Percentiles rank a stretch among this genome's conserved stretches.
These are phyloP conservation scores for Botryotinia narcissicola DNA, from an alignment of 2,329 filamentous ascomycete genomes.

Conservation along the genomic window DNA sequence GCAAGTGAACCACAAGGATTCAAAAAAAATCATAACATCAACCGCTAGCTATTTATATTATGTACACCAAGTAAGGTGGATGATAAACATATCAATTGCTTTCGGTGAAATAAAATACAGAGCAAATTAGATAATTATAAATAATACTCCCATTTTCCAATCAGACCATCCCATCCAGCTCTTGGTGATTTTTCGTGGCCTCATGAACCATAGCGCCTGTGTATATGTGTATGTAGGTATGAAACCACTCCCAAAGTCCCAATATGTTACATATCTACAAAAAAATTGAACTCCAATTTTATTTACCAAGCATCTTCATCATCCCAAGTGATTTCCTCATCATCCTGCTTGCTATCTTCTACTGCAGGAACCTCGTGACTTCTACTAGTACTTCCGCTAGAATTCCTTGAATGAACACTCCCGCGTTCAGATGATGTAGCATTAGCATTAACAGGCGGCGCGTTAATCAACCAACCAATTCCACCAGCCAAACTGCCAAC, in stretches of 20 bases:
- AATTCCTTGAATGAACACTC: not conserved
- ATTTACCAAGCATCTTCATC: conserved; percentile 10
- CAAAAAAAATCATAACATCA: no score
- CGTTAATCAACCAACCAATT: conserved; percentile 66
- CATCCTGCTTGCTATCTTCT: not conserved
- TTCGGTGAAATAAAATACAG: not conserved
- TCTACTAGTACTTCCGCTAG: not conserved
- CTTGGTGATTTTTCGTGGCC: not conserved
- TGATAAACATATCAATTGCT: not conserved
- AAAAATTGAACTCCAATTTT: not conserved
- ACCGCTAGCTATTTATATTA: not conserved
- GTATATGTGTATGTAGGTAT: not conserved
- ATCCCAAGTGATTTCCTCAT: conserved; percentile 13
- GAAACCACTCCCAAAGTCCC: not conserved
- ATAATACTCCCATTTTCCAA: not conserved
- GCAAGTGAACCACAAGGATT: no score
- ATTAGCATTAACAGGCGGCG: conserved; percentile 39
- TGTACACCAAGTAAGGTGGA: not conserved
- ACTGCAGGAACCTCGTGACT: not conserved
- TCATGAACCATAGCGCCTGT: not conserved
- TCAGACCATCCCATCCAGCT: conserved; percentile 4
- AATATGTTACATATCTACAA: not conserved
- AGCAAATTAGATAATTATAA: not conserved
- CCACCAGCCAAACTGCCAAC: conserved; percentile 66
- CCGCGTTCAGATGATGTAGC: not conserved